Conservation (phyloP, 306 rosid genomes). For the Prinsepia uniflora region DNA sequence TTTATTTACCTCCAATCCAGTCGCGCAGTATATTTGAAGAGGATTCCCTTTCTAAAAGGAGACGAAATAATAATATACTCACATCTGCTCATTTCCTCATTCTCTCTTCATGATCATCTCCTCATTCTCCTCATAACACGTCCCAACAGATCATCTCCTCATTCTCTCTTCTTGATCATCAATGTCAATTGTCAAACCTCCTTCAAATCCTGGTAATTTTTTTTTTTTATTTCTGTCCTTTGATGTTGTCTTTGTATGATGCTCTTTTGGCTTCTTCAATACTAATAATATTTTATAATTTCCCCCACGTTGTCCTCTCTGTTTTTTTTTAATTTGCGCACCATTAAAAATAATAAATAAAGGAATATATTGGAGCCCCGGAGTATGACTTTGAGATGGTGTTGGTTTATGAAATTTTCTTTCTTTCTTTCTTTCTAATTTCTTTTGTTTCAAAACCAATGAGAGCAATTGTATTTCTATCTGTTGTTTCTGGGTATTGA, state of each 20-base stretch:
- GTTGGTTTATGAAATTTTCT: not conserved
- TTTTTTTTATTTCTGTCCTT: not conserved
- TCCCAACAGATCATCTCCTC: not conserved
- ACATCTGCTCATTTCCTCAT: too few species aligned
- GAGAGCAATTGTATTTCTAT: not conserved
- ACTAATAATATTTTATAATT: not conserved
- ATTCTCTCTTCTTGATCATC: constrained; percentile 16
- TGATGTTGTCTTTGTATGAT: not conserved
- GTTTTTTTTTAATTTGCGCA: not conserved
- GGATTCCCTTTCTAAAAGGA: too few species aligned
- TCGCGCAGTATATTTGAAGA: too few species aligned
- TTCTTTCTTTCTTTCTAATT: not conserved
- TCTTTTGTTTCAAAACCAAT: not conserved
- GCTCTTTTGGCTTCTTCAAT: not conserved
- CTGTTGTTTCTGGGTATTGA: not conserved
- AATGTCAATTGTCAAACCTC: constrained; percentile 7
- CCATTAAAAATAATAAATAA: too few species aligned
- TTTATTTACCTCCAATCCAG: too few species aligned
- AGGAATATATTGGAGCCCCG: too few species aligned
- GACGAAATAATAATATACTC: too few species aligned
- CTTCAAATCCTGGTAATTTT: constrained; percentile 15
- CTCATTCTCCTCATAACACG: too few species aligned
- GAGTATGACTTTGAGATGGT: too few species aligned
- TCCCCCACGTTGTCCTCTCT: not conserved
- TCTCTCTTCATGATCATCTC: too few species aligned